A percentile compares a stretch with the other conserved stretches of the same genome.
Conservation (phyloP, 2,329 filamentous ascomycete species). For the Didymella exigua region DNA sequence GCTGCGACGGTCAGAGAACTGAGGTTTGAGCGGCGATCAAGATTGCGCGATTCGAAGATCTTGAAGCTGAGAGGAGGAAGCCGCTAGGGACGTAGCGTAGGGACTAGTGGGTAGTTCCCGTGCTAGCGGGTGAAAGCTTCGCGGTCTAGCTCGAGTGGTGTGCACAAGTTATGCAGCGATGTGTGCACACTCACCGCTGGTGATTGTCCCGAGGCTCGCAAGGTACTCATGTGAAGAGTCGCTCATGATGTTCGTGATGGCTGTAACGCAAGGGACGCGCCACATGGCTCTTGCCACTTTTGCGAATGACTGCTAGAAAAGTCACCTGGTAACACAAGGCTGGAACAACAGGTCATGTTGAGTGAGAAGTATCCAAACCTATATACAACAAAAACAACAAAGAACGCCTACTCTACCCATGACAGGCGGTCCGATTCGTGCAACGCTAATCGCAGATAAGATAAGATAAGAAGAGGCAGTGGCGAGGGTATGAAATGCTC, state of each 20-base stretch:
- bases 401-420: background rate
- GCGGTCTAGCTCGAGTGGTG: conserved; percentile 10
- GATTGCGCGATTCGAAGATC: conserved; percentile 12
- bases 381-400: background rate
- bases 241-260: background rate
- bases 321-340: conserved; percentile 14
- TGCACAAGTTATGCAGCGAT: conserved; percentile 3
- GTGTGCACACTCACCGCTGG: background rate
- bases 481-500: conserved; percentile 9
- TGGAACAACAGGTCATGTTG: conserved; percentile 12
- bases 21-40: background rate
- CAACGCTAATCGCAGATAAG: background rate
- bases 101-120: conserved; percentile 11
- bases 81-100: conserved; percentile 6
- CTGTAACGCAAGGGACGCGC: conserved; percentile 1
- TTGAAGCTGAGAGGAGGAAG: background rate
- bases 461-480: background rate
- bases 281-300: background rate
- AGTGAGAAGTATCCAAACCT: background rate
- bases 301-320: background rate
- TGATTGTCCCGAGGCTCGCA: background rate
- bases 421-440: background rate
- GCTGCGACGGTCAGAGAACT: background rate
- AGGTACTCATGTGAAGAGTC: background rate
- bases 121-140: conserved; percentile 16